These are phyloP conservation scores for Cruciata laevipes DNA, from an alignment of 257 asterid species.

Conservation along the genomic window DNA sequence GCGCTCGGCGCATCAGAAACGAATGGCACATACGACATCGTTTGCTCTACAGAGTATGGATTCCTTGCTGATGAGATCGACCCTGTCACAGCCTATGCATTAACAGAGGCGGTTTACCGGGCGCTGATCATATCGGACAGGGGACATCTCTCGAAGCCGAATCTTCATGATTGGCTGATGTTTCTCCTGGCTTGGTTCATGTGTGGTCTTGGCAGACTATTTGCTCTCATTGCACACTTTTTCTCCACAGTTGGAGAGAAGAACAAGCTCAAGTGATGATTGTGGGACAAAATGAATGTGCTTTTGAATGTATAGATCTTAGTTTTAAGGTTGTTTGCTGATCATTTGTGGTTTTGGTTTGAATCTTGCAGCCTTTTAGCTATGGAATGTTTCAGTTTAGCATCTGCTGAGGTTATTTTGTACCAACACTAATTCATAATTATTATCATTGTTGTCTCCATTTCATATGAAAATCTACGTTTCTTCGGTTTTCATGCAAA, in stretches of 20 bases:
- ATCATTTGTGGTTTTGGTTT: not conserved
- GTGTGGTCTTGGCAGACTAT: constrained; percentile 13
- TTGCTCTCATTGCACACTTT: constrained; percentile 17
- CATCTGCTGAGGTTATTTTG: too few species aligned
- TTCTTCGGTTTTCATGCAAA: too few species aligned
- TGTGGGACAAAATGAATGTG: not conserved
- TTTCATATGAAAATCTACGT: too few species aligned
- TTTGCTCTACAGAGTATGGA: constrained; percentile 26
- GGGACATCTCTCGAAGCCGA: constrained; percentile 20
- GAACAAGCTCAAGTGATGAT: constrained; percentile 6
- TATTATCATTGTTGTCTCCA: too few species aligned
- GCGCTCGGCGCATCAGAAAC: constrained; percentile 20
- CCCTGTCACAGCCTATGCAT: constrained; percentile 22
- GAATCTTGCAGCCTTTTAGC: not conserved
- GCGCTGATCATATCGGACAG: constrained; percentile 25
- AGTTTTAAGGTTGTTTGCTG: not conserved
- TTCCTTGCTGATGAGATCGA: constrained; percentile 23
- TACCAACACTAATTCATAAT: too few species aligned
- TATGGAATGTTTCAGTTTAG: not conserved
- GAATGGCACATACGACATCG: constrained; percentile 22
- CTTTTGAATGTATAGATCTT: not conserved
- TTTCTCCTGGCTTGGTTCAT: constrained; percentile 13
- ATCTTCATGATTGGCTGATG: constrained; percentile 14
- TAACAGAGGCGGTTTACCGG: constrained; percentile 25
- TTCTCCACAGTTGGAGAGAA: constrained; percentile 18